These are phyloP conservation scores for Globisporangium nunn DNA, from an alignment of 352 stramenopile genomes.

Conservation along the genomic window DNA sequence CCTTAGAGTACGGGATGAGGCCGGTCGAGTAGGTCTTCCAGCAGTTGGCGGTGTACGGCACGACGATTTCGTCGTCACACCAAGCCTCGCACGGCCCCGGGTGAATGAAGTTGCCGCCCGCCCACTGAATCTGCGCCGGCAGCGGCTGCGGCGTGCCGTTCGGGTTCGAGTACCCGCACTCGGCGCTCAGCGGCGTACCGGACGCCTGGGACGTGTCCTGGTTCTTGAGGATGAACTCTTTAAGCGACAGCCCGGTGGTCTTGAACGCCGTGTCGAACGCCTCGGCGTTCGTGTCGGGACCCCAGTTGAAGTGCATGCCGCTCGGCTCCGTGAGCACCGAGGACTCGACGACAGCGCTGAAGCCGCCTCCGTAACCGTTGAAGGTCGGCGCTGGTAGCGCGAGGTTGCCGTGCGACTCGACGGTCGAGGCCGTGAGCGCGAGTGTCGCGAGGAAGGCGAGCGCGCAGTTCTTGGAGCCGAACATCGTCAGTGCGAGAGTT, in stretches of 20 bases:
- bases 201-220: constrained; percentile 3
- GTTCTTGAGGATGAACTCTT: constrained; percentile 14
- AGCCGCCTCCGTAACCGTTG: constrained; percentile 5
- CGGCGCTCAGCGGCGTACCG: not conserved
- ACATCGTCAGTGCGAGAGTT: not conserved
- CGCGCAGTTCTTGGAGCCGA: constrained; percentile 2
- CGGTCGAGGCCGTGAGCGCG: not conserved
- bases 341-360: not conserved
- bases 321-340: not conserved
- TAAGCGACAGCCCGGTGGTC: constrained; percentile 4
- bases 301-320: constrained; percentile 7
- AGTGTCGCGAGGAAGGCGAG: constrained; percentile 1
- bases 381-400: constrained; percentile 4
- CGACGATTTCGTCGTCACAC: constrained; percentile 11
- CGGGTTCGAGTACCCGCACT: constrained; percentile 11
- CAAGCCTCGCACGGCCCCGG: constrained; percentile 10
- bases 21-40: constrained; percentile 3
- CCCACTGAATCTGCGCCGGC: constrained; percentile 5
- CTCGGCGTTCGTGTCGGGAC: constrained; percentile 2
- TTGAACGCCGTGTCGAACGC: constrained; percentile 10
- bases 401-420: constrained; percentile 1
- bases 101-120: constrained; percentile 5
- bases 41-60: constrained; percentile 14
- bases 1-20: constrained; percentile 11
- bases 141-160: constrained; percentile 9